A percentile compares a stretch with the other conserved stretches of the same genome.
Conservation (phyloP, 306 rosid genomes). For the Macrotyloma uniflorum region DNA sequence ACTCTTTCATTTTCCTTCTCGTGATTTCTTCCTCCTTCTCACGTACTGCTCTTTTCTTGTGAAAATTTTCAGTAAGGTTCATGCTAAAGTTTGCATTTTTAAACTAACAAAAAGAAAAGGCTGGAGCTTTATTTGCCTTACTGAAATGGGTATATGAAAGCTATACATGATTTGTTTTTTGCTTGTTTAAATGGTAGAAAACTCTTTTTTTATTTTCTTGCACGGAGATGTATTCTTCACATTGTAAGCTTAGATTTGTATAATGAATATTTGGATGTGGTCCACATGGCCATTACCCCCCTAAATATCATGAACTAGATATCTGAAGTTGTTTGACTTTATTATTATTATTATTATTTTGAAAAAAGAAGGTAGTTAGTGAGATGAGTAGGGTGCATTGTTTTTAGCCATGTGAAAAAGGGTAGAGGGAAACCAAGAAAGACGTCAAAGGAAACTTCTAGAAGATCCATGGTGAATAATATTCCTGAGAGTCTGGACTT, state of each 20-base stretch:
- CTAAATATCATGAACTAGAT: not conserved
- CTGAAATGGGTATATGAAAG: not conserved
- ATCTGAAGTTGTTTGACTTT: constrained; percentile 10
- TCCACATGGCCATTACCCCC: not conserved
- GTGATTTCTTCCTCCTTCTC: not conserved
- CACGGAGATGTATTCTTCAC: not conserved
- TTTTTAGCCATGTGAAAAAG: not conserved
- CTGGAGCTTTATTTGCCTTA: not conserved
- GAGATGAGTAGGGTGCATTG: not conserved
- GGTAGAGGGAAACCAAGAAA: not conserved
- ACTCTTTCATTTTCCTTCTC: not conserved
- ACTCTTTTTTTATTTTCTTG: not conserved
- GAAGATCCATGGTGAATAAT: not conserved
- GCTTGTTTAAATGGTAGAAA: not conserved
- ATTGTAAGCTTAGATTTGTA: not conserved
- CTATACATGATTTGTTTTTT: not conserved
- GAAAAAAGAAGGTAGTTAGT: too few species aligned
- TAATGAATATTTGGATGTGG: not conserved
- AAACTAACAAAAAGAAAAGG: not conserved
- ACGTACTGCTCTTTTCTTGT: not conserved
- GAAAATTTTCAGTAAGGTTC: constrained; percentile 10
- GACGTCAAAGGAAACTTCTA: not conserved
- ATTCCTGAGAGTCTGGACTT: not conserved
- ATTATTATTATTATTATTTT: not conserved
- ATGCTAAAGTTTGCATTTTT: constrained; percentile 17